Evolutionary conservation across 805 yeast species (phyloP).

Genomic region (Monosporozyma yasuniensis): DNA sequence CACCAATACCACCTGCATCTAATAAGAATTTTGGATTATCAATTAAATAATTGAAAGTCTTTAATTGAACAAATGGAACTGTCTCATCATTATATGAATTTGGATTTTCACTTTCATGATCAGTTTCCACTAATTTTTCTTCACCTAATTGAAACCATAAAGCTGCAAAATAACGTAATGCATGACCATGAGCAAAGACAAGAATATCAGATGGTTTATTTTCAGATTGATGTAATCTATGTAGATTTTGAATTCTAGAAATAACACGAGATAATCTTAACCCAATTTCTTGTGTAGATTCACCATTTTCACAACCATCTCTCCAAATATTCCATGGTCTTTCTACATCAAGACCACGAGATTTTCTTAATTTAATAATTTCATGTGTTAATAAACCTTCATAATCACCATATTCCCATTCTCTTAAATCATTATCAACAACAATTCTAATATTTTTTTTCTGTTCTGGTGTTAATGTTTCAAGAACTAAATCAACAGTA

Average conservation of each 20-base stretch:
- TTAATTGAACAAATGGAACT: conserved; percentile 29
- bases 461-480: conserved; percentile 36
- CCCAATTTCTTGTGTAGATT: conserved; percentile 55
- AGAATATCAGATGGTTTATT: conserved; percentile 60
- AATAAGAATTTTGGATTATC: conserved; percentile 72
- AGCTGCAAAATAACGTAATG: conserved; percentile 79
- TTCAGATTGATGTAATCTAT: conserved; percentile 41
- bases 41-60: conserved; percentile 30
- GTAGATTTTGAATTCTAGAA: conserved; percentile 51
- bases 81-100: conserved; percentile 23
- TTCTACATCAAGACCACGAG: conserved; percentile 47
- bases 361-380: conserved; percentile 50
- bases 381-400: conserved; percentile 72
- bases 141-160: conserved; percentile 57
- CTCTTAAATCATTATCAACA: conserved; percentile 65
- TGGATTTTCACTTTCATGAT: conserved; percentile 14
- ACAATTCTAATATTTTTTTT: conserved; percentile 36
- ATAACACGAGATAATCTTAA: conserved; percentile 66
- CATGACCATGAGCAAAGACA: conserved; percentile 90
- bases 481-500: conserved; percentile 59
- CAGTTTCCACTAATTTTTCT: conserved; percentile 21
- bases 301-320: conserved; percentile 92
- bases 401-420: conserved; percentile 96
- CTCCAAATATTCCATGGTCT: conserved; percentile 74
- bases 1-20: conserved; percentile 95